Conservation (phyloP, 1,284 basidiomycete genomes). For the Boletellus deceptivus region DNA sequence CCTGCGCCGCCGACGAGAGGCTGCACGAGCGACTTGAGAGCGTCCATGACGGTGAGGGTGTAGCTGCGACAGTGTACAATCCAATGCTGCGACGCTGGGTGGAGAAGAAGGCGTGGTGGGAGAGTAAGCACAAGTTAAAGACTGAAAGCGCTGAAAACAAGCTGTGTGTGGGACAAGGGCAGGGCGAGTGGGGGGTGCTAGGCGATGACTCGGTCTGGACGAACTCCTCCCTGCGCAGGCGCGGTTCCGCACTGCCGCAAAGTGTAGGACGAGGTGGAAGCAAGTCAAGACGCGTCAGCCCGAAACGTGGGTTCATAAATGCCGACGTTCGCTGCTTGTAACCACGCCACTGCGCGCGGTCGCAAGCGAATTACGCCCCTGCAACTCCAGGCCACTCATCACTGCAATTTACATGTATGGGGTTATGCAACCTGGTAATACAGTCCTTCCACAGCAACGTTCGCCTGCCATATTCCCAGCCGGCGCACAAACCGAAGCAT, state of each 20-base stretch:
- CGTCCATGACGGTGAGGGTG: constrained; percentile 56
- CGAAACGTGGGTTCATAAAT: constrained; percentile 31
- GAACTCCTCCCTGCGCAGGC: background rate
- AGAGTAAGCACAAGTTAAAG: constrained; percentile 17
- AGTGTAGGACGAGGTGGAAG: constrained; percentile 13
- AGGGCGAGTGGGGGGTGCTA: background rate
- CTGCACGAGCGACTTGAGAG: constrained; percentile 75
- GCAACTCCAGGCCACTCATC: no score
- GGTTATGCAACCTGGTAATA: constrained; percentile 44
- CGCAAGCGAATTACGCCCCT: constrained; percentile 15
- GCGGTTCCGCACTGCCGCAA: constrained; percentile 6
- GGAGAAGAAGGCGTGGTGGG: constrained; percentile 23
- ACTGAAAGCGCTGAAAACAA: constrained; percentile 15
- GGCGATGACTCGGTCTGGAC: constrained; percentile 6
- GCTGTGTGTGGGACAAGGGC: constrained; percentile 23
- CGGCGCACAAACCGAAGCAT: constrained; percentile 60
- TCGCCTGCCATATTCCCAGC: constrained; percentile 77
- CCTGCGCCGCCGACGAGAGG: constrained; percentile 74
- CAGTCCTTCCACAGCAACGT: constrained; percentile 73
- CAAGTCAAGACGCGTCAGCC: constrained; percentile 37
- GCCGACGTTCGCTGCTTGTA: constrained; percentile 7
- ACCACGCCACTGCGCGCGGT: constrained; percentile 28
- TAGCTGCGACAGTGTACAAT: constrained; percentile 22
- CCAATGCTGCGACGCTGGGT: constrained; percentile 31
- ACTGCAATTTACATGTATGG: background rate